These are phyloP conservation scores for Thraustotheca clavata DNA, from an alignment of 352 stramenopile genomes.

Conservation along the genomic window DNA sequence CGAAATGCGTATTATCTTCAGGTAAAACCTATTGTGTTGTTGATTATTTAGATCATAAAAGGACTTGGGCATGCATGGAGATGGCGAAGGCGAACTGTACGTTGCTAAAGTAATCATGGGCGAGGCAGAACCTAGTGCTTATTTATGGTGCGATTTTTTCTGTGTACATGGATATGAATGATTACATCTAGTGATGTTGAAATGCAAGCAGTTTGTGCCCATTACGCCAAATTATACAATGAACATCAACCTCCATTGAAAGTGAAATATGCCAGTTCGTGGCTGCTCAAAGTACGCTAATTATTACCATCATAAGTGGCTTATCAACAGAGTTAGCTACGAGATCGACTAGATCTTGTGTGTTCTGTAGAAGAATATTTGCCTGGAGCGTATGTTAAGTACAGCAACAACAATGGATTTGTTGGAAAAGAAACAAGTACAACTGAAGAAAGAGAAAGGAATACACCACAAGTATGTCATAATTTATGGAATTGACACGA, in stretches of 20 bases:
- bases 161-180: not conserved
- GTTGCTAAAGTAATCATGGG: conserved; percentile 73
- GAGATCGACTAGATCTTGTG: conserved; percentile 49
- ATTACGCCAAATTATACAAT: conserved; percentile 83
- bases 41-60: conserved; percentile 23
- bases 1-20: conserved; percentile 74
- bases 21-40: conserved; percentile 27
- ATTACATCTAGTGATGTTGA: conserved; percentile 60
- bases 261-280: conserved; percentile 75
- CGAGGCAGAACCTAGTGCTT: conserved; percentile 52
- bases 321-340: conserved; percentile 24
- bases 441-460: conserved; percentile 72
- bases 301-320: not conserved
- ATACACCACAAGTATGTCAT: conserved; percentile 45
- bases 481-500: not conserved
- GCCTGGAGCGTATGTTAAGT: conserved; percentile 76
- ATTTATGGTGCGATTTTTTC: conserved; percentile 27
- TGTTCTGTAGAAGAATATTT: conserved; percentile 75
- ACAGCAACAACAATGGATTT: conserved; percentile 82
- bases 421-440: conserved; percentile 70
- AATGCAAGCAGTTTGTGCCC: conserved; percentile 81
- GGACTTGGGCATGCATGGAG: conserved; percentile 8
- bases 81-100: conserved; percentile 30
- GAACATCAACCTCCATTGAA: conserved; percentile 72
- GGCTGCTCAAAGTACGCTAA: conserved; percentile 44